Percentiles rank a stretch among this genome's conserved stretches.
Conservation (phyloP, 208 protist species). For the Trypanosoma congolense region DNA sequence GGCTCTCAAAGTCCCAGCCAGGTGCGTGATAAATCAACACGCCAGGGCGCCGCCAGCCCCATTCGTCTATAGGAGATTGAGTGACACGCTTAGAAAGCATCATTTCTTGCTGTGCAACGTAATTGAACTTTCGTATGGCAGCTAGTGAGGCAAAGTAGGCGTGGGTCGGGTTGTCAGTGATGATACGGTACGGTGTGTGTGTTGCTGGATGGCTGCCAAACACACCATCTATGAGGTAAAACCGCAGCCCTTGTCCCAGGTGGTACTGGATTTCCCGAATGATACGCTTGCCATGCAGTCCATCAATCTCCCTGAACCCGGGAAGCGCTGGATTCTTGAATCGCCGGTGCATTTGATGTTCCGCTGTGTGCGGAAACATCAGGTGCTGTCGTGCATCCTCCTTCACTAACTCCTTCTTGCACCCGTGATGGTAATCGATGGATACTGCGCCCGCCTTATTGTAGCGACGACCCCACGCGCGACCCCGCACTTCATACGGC, state of each 20-base stretch:
- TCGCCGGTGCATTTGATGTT: conserved; percentile 78
- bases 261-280: conserved; percentile 87
- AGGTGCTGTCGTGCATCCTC: conserved; percentile 33
- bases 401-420: conserved; percentile 16
- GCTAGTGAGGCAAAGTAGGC: conserved; percentile 82
- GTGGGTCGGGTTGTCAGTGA: conserved; percentile 87
- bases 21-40: conserved; percentile 85
- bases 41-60: conserved; percentile 78
- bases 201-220: conserved; percentile 73
- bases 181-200: conserved; percentile 81
- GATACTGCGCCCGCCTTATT: conserved; percentile 48
- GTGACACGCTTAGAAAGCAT: conserved; percentile 80
- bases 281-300: conserved; percentile 80
- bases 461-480: conserved; percentile 67
- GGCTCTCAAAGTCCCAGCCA: conserved; percentile 77
- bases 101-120: conserved; percentile 79
- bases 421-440: conserved; percentile 39
- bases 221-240: conserved; percentile 84
- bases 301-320: conserved; percentile 52
- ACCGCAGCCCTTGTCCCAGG: conserved; percentile 83
- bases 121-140: conserved; percentile 81
- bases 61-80: conserved; percentile 85
- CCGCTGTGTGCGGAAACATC: conserved; percentile 78
- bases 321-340: conserved; percentile 59
- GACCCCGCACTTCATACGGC: conserved; percentile 64